Conservation (phyloP, 441 rosid genomes). For the Isatis lusitanica region DNA sequence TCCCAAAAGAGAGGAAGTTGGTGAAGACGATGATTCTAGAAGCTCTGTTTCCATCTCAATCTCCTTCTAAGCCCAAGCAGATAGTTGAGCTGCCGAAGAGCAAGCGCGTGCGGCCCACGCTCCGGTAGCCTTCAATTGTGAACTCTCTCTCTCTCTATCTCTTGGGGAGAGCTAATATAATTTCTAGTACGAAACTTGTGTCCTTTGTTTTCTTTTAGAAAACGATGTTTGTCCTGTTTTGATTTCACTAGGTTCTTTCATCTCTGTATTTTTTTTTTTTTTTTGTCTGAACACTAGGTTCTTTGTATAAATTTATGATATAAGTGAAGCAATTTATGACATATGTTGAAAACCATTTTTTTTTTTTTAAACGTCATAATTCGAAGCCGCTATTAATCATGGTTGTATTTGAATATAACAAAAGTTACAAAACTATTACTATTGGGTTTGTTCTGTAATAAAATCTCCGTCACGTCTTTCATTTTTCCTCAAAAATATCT, state of each 20-base stretch:
- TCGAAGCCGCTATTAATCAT: background rate
- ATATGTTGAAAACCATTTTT: too few relatives aligned
- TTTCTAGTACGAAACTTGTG: background rate
- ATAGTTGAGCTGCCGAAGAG: background rate
- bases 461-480: background rate
- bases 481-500: background rate
- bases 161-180: background rate
- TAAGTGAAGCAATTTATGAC: background rate
- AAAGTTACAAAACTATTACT: background rate
- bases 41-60: constrained; percentile 5
- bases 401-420: background rate
- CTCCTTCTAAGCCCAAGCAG: constrained; percentile 1
- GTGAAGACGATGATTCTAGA: constrained; percentile 44
- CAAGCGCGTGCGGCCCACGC: constrained; percentile 23
- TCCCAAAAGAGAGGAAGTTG: constrained; percentile 39
- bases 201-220: background rate
- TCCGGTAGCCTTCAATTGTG: background rate
- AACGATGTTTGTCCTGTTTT: background rate
- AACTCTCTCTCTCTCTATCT: background rate
- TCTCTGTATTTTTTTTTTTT: too few relatives aligned
- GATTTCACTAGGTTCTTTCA: too few relatives aligned
- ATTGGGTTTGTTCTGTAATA: background rate
- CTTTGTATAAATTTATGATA: background rate
- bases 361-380: background rate
- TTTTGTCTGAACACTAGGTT: too few relatives aligned